Conservation (phyloP, 495 filamentous ascomycete genomes). For the Cryomyces minteri region DNA sequence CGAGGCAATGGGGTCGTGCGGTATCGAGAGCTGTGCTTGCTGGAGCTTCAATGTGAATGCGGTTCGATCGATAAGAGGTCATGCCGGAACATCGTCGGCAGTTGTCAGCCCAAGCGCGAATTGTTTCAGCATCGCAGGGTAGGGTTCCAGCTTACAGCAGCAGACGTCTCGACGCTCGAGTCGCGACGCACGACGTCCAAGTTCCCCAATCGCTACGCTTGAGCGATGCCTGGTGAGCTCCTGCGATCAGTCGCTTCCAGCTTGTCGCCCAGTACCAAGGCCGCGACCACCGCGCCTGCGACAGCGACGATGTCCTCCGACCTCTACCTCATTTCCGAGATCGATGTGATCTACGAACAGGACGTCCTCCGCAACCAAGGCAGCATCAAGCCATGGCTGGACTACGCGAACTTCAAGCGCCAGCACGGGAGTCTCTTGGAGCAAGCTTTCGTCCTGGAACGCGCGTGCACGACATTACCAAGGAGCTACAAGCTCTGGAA, state of each 20-base stretch:
- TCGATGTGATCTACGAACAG: conserved; percentile 90
- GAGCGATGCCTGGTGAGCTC: conserved; percentile 5
- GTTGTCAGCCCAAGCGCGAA: too few relatives aligned
- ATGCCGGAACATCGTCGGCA: too few relatives aligned
- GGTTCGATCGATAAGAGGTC: too few relatives aligned
- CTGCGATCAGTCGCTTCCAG: background rate
- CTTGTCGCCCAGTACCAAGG: background rate
- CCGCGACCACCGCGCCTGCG: background rate
- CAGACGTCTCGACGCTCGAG: too few relatives aligned
- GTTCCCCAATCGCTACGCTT: background rate
- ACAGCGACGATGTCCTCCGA: conserved; percentile 4
- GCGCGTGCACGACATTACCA: conserved; percentile 75
- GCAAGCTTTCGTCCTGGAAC: conserved; percentile 85
- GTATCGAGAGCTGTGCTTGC: too few relatives aligned
- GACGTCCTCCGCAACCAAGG: conserved; percentile 75
- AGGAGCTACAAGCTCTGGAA: conserved; percentile 99
- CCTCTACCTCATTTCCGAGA: conserved; percentile 41
- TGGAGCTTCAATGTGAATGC: too few relatives aligned
- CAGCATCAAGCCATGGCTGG: conserved; percentile 87
- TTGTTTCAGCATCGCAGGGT: too few relatives aligned
- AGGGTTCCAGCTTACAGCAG: too few relatives aligned
- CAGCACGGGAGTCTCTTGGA: conserved; percentile 75
- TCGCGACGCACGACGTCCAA: too few relatives aligned
- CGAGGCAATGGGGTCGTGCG: too few relatives aligned
- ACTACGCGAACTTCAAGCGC: conserved; percentile 83